Conservation (phyloP, 441 rosid species). For the Adansonia rubrostipa region DNA sequence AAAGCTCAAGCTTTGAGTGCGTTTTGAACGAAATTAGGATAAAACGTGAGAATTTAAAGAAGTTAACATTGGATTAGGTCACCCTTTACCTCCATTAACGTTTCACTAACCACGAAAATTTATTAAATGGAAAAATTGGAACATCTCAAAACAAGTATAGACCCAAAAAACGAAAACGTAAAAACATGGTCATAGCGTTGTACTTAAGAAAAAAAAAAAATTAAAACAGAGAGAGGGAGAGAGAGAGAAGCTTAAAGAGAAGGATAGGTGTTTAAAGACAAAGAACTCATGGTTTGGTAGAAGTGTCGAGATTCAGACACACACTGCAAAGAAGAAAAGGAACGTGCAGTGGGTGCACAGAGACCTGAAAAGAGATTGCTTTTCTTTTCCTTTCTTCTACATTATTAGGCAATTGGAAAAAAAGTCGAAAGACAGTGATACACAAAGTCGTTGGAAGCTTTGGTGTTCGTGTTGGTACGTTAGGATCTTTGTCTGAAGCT, state of each 20-base stretch:
- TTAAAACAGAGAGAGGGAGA: neutral
- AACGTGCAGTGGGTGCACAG: conserved; percentile 30
- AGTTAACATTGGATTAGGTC: conserved; percentile 44
- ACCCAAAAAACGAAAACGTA: neutral
- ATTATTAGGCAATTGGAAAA: neutral
- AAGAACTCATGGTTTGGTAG: conserved; percentile 23
- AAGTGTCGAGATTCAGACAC: conserved; percentile 25
- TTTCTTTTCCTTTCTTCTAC: neutral
- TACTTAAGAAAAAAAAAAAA: conserved; percentile 1
- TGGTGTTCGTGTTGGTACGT: conserved; percentile 6
- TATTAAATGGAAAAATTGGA: neutral
- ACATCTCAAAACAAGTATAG: neutral
- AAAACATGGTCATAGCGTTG: conserved; percentile 7
- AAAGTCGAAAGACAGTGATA: neutral
- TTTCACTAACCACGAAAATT: conserved; percentile 19
- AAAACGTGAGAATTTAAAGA: conserved; percentile 34
- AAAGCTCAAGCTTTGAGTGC: conserved; percentile 26
- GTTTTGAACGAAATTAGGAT: neutral
- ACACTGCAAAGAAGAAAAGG: conserved; percentile 26
- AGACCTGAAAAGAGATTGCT: conserved; percentile 23
- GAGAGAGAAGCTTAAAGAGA: conserved; percentile 1
- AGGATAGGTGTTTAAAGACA: conserved; percentile 28
- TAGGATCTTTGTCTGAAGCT: conserved; percentile 29
- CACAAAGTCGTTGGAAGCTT: conserved; percentile 18
- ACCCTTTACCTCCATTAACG: conserved; percentile 44